Evolutionary conservation across 139 green algal genomes (phyloP), one percentile per base, ranked within the genome.

Genomic region (Pseudopediastrum boryanum): DNA sequence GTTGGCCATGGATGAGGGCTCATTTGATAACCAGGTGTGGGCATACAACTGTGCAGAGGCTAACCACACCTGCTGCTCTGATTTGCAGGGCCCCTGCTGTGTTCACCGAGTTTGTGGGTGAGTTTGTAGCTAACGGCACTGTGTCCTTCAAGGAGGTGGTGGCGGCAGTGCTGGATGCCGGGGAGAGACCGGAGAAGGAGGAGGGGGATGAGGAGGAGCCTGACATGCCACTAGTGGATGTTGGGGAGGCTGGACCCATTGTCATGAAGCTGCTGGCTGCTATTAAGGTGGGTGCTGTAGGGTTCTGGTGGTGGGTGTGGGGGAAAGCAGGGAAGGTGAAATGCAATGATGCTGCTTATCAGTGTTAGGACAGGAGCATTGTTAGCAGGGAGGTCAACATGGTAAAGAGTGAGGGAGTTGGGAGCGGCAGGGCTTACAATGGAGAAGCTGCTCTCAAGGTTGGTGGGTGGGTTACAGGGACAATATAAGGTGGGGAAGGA

Each of bases 221-320:
- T 29, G 79, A 85, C 23, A 52, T 52, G 2, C n/a, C 63, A 2
- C 71, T 85, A 54, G 27, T 85, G 2, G 79, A 80, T 42, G 19
- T 4, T 2, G 79, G 62, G 42, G 38, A 66, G 39, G 64, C 71
- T 31, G 33, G 59, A 43, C 71, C 71, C 0, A 71, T 81, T 36
- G 33, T 85, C 31, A 4, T 71, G 41, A 39, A 48, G 5, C 50
- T 68, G 36, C 64, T 74, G 25, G 66, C 66, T 19, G 71, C 71
- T 10, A 69, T 78, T 41, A 78, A 78, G 52, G 71, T 77, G 46
- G 16, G 68, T 64, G 54, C 54, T 64, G 59, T 0, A 35, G 16
- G 9, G 39, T 6, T 29, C n/a, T 2, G 25, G 64, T 2, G 65
- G 0, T 1, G 19, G 36, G 25, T 43, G 58, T 1, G n/a, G 21